phyloP scores from a whole-genome alignment of 352 stramenopile species.

The Globisporangium iwayamae region DNA sequence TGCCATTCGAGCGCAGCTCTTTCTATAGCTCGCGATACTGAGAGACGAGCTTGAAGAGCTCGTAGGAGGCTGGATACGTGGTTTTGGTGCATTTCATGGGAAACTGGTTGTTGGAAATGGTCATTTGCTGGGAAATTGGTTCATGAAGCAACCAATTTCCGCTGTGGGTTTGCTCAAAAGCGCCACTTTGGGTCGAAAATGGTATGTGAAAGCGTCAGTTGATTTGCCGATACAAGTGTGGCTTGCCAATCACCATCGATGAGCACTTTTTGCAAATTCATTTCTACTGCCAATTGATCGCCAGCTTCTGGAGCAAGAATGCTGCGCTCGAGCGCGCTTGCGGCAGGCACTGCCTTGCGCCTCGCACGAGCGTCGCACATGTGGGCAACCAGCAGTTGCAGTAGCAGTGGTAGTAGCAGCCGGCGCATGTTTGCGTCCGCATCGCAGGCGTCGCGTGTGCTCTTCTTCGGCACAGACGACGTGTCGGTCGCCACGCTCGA shows the following conservation, averaged over 20 bases:
- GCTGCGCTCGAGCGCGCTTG: background rate
- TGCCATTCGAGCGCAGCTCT: too few species aligned
- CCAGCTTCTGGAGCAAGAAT: background rate
- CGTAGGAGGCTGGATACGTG: background rate
- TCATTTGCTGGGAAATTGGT: background rate
- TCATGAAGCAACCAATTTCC: background rate
- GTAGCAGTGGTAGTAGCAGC: background rate
- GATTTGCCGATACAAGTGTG: background rate
- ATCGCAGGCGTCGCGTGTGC: conserved; percentile 38
- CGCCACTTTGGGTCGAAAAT: background rate
- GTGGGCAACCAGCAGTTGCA: conserved; percentile 1
- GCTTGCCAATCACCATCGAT: background rate
- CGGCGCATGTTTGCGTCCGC: conserved; percentile 11
- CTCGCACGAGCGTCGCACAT: background rate
- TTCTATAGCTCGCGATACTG: too few species aligned
- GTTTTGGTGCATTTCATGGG: background rate
- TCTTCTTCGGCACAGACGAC: conserved; percentile 87
- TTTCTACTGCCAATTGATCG: background rate
- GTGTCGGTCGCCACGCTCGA: conserved; percentile 78
- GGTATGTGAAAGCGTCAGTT: background rate
- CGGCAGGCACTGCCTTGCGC: background rate
- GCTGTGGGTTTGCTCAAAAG: background rate
- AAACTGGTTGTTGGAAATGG: background rate
- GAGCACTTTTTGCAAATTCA: background rate
- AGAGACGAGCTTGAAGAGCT: background rate